Percentiles rank a stretch among this genome's conserved stretches.
phyloP scores from a whole-genome alignment of 306 rosid genomes.

The Crotalaria pallida region DNA sequence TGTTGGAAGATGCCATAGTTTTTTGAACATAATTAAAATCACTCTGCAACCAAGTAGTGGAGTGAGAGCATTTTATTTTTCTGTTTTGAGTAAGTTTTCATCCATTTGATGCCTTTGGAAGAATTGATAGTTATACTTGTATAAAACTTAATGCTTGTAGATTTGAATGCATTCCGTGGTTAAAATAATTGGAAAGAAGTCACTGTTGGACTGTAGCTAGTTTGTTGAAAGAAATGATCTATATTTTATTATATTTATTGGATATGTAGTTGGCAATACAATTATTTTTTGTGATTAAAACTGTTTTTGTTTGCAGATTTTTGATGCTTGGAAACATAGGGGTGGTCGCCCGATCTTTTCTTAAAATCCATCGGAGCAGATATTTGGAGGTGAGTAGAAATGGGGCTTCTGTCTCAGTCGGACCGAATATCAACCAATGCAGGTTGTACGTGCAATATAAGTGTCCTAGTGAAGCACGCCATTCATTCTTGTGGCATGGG shows the following conservation, averaged over 20 bases:
- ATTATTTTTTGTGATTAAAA: background rate
- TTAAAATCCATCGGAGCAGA: constrained; percentile 28
- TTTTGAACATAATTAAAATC: background rate
- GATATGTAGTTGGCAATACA: background rate
- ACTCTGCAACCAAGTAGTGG: background rate
- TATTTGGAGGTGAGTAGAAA: constrained; percentile 28
- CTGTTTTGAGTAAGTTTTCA: background rate
- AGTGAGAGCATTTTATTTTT: background rate
- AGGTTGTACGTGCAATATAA: constrained; percentile 26
- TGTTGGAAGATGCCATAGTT: constrained; percentile 5
- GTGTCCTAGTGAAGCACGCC: constrained; percentile 23
- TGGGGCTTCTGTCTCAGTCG: constrained; percentile 34
- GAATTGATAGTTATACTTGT: background rate
- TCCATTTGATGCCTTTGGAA: background rate
- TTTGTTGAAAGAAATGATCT: background rate
- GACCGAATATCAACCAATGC: constrained; percentile 34
- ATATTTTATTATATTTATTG: background rate
- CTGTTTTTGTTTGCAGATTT: constrained; percentile 36
- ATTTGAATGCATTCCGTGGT: background rate
- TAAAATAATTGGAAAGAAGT: background rate
- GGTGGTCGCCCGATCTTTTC: constrained; percentile 38
- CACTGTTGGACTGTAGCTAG: background rate
- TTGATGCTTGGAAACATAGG: constrained; percentile 48
- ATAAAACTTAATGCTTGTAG: background rate
- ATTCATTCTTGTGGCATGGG: constrained; percentile 27